These are phyloP conservation scores for Myxozyma kluyveri DNA, from an alignment of 805 yeast genomes.

Conservation along the genomic window DNA sequence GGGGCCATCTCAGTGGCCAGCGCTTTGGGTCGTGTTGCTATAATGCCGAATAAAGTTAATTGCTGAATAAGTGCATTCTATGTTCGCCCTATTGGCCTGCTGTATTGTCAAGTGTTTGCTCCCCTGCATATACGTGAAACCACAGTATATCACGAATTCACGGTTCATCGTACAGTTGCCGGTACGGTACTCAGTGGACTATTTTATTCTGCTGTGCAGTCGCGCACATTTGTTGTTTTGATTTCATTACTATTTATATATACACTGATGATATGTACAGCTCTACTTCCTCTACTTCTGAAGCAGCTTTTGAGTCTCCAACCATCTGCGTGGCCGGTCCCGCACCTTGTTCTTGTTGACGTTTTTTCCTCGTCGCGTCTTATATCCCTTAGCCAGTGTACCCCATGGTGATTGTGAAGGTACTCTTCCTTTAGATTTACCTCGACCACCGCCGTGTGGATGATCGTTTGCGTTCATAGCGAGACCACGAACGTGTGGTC, in stretches of 20 bases:
- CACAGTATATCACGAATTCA: no score
- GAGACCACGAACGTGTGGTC: conserved; percentile 96
- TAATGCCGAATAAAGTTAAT: no score
- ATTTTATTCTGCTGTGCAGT: no score
- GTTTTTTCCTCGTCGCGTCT: conserved; percentile 81
- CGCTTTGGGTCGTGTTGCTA: no score
- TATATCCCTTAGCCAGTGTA: conserved; percentile 81
- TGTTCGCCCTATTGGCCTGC: no score
- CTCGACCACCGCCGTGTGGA: conserved; percentile 99
- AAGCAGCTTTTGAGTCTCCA: conserved; percentile 18
- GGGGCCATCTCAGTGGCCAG: no score
- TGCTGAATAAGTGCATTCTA: no score
- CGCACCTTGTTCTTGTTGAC: conserved; percentile 79
- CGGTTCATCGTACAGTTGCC: no score
- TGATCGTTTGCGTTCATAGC: conserved; percentile 98
- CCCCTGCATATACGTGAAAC: no score
- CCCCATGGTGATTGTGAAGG: conserved; percentile 97
- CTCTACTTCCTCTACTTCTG: neutral
- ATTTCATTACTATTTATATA: neutral
- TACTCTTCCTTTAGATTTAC: conserved; percentile 95
- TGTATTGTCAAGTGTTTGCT: no score
- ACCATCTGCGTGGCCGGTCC: conserved; percentile 83
- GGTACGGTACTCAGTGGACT: no score
- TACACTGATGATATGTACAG: conserved; percentile 1
- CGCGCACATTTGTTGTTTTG: no score